phyloP scores from a whole-genome alignment of 257 asterid genomes.

The Rehmannia glutinosa region DNA sequence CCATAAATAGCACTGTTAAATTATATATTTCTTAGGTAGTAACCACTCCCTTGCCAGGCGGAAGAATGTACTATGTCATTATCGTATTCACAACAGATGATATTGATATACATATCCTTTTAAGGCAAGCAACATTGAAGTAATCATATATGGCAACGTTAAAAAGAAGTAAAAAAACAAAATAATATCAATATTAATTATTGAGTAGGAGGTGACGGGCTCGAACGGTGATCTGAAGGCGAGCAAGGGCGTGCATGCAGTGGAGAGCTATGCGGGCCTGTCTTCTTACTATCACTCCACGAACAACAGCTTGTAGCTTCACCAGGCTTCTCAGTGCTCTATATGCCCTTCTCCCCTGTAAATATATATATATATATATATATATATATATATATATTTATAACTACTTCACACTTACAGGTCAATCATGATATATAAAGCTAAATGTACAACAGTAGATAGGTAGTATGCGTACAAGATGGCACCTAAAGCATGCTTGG shows the following conservation, averaged over 20 bases:
- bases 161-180: too few relatives aligned
- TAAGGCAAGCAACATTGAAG: too few relatives aligned
- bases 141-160: too few relatives aligned
- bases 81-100: too few relatives aligned
- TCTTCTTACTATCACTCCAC: conserved; percentile 66
- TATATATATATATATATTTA: background rate
- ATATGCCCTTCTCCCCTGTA: conserved; percentile 71
- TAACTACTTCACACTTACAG: too few relatives aligned
- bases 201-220: conserved; percentile 55
- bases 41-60: too few relatives aligned
- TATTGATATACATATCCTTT: too few relatives aligned
- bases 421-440: background rate
- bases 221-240: conserved; percentile 62
- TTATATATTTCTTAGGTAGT: too few relatives aligned
- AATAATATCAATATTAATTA: too few relatives aligned
- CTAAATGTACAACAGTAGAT: background rate
- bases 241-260: conserved; percentile 77
- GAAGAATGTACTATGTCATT: too few relatives aligned
- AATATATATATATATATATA: too few relatives aligned
- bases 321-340: conserved; percentile 64
- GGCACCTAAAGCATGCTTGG: conserved; percentile 67
- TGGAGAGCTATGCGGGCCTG: conserved; percentile 69
- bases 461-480: conserved; percentile 47
- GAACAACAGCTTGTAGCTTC: conserved; percentile 71
- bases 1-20: too few relatives aligned